Base-by-base conservation (phyloP, 306 rosid species). In the Lotus japonicus region DNA sequence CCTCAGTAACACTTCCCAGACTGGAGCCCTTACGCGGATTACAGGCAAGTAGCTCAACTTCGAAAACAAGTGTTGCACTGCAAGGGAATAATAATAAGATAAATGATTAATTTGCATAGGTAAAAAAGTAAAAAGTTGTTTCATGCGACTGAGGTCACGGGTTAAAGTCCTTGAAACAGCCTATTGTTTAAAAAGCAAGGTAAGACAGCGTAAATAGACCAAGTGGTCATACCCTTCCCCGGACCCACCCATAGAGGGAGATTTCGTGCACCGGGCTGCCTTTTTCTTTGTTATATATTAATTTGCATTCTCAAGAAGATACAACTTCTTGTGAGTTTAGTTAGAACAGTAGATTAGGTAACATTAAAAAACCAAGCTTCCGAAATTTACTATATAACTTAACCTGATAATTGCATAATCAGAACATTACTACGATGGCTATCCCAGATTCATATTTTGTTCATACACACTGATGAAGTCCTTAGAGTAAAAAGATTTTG, bases 1-100 rank as follows among this genome's bases (percentile, higher is more conserved):
- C 99, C 74, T 94, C 99, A 5, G 97, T 86, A 76, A 87, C 99
- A 68, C 96, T 86, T 39, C 81, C 96, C 51, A 87, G 44, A 59
- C 95, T 90, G 49, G 92, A 85, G 6, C 97, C 97, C 85, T 90
- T 94, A 59, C 99, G 82, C 0, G 96, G 99, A 75, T 79, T 79
- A 85, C 99, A 90, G 3, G 96, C 91, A 66, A 90, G 84, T 74
- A 94, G 77, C 85, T 94, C 97, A 79, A 94, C 96, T 77, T 90
- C 97, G 49, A 94, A 94, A 56, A 88, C 68, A 61, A 90, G 99
- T 5, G 96, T 90, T 19, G 98, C 96, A 16, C 99, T 94, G 88
- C 87, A 75, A 46, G 31, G 55, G 6, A 73, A 48, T 55, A 9
- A 38, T 3, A 23, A 41, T 31, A 35, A 9, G 16, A 19, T 36